phyloP scores from a whole-genome alignment of 148 eudicot genomes.

The Persicaria tinctoria region DNA sequence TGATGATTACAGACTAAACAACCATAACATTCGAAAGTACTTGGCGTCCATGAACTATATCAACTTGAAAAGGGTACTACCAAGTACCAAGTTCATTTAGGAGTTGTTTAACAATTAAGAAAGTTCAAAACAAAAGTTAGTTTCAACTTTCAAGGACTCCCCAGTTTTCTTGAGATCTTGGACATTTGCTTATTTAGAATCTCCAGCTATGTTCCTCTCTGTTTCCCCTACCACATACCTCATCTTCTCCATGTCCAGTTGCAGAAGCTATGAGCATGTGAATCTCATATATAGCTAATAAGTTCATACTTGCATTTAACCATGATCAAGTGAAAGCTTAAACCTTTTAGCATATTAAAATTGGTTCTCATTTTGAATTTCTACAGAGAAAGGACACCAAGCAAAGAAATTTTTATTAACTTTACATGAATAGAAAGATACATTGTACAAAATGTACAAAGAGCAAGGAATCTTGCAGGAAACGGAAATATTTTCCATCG shows the following conservation, averaged over 20 bases:
- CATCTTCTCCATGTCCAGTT: not conserved
- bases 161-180: not conserved
- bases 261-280: not conserved
- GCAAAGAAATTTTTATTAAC: not conserved
- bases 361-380: not conserved
- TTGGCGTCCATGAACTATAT: not conserved
- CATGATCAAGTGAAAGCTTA: constrained; percentile 1
- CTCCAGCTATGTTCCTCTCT: not conserved
- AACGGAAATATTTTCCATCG: not conserved
- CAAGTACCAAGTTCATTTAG: not conserved
- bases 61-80: not conserved
- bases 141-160: not conserved
- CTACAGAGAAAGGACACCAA: not conserved
- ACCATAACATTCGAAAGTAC: not conserved
- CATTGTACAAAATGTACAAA: not conserved
- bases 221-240: not conserved
- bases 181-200: not conserved
- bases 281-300: not conserved
- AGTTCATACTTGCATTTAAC: not conserved
- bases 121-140: not conserved
- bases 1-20: not conserved
- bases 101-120: not conserved
- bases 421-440: not conserved
- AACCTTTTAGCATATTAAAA: not conserved
- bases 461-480: not conserved